These are phyloP conservation scores for Tricholoma saponaceum DNA, from an alignment of 768 basidiomycete species.

Conservation along the genomic window DNA sequence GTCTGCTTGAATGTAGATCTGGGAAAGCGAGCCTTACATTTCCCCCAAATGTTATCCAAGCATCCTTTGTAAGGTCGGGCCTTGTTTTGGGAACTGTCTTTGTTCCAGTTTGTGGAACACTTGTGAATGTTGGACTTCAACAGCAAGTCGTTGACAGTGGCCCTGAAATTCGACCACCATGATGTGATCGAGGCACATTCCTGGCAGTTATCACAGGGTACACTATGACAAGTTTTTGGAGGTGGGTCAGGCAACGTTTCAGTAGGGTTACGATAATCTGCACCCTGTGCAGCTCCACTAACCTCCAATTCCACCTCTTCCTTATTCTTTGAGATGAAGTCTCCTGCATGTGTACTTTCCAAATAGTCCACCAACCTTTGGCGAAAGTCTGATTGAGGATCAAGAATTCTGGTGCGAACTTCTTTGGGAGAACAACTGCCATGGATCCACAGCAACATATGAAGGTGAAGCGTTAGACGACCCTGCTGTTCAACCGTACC, in stretches of 20 bases:
- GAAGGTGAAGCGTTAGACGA: too few species aligned
- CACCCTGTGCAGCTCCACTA: too few species aligned
- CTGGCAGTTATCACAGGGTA: not conserved
- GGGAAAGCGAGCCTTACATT: too few species aligned
- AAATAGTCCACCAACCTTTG: constrained; percentile 24
- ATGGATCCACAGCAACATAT: constrained; percentile 32
- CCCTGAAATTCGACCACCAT: constrained; percentile 13
- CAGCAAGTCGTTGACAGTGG: constrained; percentile 25
- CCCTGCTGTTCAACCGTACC: constrained; percentile 29
- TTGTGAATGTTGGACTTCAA: too few species aligned
- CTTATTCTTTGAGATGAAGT: constrained; percentile 5
- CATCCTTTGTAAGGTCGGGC: too few species aligned
- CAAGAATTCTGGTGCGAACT: constrained; percentile 21
- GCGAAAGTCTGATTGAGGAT: constrained; percentile 15
- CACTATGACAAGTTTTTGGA: constrained; percentile 7
- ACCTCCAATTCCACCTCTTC: too few species aligned
- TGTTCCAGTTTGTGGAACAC: constrained; percentile 8
- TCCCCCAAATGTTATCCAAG: too few species aligned
- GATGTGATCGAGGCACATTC: not conserved
- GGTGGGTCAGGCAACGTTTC: constrained; percentile 19
- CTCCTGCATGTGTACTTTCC: constrained; percentile 26
- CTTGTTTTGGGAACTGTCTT: constrained; percentile 9
- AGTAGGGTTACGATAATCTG: constrained; percentile 9
- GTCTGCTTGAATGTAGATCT: constrained; percentile 15
- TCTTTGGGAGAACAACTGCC: constrained; percentile 23